A percentile compares a stretch with the other conserved stretches of the same genome.
Conservation (phyloP, 2,329 filamentous ascomycete genomes). For the Colletotrichum sp. region DNA sequence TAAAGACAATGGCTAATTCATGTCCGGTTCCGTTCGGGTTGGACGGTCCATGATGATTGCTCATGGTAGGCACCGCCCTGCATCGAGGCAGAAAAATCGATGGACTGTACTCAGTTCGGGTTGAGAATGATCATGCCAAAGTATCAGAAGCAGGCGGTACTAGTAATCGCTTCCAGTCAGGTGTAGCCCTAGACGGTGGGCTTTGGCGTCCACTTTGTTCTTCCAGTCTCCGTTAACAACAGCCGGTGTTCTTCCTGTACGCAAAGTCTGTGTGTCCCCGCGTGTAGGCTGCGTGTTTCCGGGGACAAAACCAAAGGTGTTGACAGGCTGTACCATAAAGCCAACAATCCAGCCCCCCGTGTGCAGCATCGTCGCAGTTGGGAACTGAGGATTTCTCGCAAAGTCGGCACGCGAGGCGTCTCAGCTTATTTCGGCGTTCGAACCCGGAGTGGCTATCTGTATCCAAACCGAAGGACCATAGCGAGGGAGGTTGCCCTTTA, state of each 20-base stretch:
- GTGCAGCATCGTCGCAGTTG: neutral
- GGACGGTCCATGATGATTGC: neutral
- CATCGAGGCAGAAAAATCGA: neutral
- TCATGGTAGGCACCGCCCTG: neutral
- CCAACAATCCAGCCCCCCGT: neutral
- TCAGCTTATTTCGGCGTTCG: neutral
- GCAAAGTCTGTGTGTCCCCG: accelerated
- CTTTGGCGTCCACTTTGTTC: neutral
- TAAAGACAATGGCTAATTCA: neutral
- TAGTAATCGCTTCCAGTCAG: neutral
- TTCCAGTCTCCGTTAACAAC: neutral
- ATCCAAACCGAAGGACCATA: neutral
- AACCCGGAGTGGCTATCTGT: neutral
- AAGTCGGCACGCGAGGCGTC: neutral
- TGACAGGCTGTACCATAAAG: neutral
- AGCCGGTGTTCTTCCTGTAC: neutral
- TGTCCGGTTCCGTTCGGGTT: neutral
- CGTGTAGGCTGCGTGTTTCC: neutral
- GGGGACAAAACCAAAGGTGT: neutral
- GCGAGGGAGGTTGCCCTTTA: accelerated
- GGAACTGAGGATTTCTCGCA: neutral
- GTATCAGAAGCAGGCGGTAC: neutral
- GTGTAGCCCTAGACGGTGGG: neutral
- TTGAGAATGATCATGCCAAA: neutral
- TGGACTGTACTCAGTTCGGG: neutral